Conservation (phyloP, 768 basidiomycete genomes). For the Chalciporus sphaerocephalus region DNA sequence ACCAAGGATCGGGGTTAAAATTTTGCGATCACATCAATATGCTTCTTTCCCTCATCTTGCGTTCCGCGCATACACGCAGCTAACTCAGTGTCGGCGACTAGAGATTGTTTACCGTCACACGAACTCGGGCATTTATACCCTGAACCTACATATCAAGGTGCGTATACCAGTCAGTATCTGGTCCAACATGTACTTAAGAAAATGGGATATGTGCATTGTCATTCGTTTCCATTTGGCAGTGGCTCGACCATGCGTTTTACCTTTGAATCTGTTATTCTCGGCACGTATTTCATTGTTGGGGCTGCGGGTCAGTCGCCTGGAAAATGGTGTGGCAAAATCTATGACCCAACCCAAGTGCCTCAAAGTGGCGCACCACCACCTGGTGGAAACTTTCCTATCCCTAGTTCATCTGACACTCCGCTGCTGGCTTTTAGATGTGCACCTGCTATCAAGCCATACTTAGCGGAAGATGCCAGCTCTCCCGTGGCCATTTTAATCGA, state of each 20-base stretch:
- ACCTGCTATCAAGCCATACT: conserved; percentile 55
- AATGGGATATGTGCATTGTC: not conserved
- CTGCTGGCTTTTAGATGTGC: conserved; percentile 55
- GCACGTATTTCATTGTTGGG: conserved; percentile 11
- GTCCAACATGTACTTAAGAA: not conserved
- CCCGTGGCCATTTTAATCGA: conserved; percentile 50
- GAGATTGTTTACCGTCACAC: not conserved
- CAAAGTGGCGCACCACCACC: conserved; percentile 37
- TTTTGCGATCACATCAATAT: not conserved
- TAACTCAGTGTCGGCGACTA: not conserved
- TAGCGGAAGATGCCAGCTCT: conserved; percentile 45
- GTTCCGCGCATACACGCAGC: not conserved
- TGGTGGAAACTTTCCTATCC: conserved; percentile 45
- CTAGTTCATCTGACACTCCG: conserved; percentile 35
- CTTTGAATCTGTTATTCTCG: conserved; percentile 11
- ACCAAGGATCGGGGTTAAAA: not conserved
- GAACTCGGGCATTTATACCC: not conserved
- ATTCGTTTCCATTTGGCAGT: not conserved
- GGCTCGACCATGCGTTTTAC: conserved; percentile 6
- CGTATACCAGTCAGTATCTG: not conserved
- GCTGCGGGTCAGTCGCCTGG: conserved; percentile 17
- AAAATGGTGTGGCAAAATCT: conserved; percentile 48
- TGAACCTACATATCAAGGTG: conserved; percentile 4
- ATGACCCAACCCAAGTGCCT: conserved; percentile 40
- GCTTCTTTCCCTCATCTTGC: not conserved